phyloP scores from a whole-genome alignment of 140 eudicot genomes.

The Oenanthe javanica region DNA sequence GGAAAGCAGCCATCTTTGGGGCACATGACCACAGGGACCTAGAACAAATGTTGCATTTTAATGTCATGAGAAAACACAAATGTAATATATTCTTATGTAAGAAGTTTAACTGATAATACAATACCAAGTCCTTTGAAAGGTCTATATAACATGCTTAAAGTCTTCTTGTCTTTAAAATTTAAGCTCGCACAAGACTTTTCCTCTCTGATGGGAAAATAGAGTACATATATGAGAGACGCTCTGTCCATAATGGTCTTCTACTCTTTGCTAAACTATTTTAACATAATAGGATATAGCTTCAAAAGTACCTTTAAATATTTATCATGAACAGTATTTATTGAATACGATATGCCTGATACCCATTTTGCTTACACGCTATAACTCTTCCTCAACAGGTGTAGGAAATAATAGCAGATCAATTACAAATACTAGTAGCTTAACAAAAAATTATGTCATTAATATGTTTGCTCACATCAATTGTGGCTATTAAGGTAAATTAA shows the following conservation, averaged over 20 bases:
- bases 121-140: not conserved
- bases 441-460: not conserved
- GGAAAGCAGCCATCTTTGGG: constrained; percentile 83
- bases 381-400: not conserved
- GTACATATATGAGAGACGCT: not conserved
- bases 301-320: not conserved
- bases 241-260: not conserved
- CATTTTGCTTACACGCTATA: not conserved
- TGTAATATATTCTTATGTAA: not conserved
- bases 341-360: not conserved
- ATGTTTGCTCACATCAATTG: not conserved
- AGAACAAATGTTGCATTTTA: constrained; percentile 5
- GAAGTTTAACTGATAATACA: not conserved
- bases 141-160: not conserved
- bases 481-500: not conserved
- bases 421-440: not conserved
- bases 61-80: not conserved
- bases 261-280: not conserved
- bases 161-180: not conserved
- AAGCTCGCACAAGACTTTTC: not conserved
- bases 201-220: not conserved
- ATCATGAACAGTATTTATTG: not conserved
- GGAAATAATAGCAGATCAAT: not conserved
- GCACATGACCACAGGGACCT: constrained; percentile 93
- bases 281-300: not conserved